phyloP scores from a whole-genome alignment of 805 yeast genomes.

The Zygotorulaspora danielsina region DNA sequence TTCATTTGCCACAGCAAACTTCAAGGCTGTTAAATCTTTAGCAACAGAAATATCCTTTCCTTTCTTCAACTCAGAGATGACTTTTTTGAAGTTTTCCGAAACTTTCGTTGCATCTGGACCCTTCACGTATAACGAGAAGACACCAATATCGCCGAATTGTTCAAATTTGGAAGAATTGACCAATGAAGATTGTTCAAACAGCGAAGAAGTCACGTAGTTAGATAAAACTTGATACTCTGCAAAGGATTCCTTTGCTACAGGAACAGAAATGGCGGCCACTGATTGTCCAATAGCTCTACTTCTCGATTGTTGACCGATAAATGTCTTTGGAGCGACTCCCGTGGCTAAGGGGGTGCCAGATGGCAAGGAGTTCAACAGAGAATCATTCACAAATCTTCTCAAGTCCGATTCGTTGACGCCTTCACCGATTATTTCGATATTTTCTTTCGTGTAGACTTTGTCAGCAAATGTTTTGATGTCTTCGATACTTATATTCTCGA shows the following conservation, averaged over 20 bases:
- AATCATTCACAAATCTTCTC: conserved; percentile 58
- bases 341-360: conserved; percentile 49
- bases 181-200: conserved; percentile 51
- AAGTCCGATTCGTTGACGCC: conserved; percentile 75
- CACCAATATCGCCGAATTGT: conserved; percentile 73
- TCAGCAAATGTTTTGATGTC: conserved; percentile 65
- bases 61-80: conserved; percentile 48
- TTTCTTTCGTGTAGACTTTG: conserved; percentile 62
- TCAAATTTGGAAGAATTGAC: conserved; percentile 50
- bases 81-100: conserved; percentile 55
- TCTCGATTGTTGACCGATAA: conserved; percentile 65
- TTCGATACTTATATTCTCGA: conserved; percentile 51
- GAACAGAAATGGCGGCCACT: conserved; percentile 76
- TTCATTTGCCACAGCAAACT: conserved; percentile 42
- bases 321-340: conserved; percentile 41
- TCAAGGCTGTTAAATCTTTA: conserved; percentile 47
- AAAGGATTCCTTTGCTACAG: conserved; percentile 60
- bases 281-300: conserved; percentile 58
- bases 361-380: conserved; percentile 56
- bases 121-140: conserved; percentile 66
- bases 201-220: conserved; percentile 57
- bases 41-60: conserved; percentile 59
- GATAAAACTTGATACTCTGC: conserved; percentile 68
- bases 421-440: conserved; percentile 64
- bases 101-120: conserved; percentile 58